These are phyloP conservation scores for Podaxis sp. DNA, from an alignment of 768 basidiomycete genomes.

Conservation along the genomic window DNA sequence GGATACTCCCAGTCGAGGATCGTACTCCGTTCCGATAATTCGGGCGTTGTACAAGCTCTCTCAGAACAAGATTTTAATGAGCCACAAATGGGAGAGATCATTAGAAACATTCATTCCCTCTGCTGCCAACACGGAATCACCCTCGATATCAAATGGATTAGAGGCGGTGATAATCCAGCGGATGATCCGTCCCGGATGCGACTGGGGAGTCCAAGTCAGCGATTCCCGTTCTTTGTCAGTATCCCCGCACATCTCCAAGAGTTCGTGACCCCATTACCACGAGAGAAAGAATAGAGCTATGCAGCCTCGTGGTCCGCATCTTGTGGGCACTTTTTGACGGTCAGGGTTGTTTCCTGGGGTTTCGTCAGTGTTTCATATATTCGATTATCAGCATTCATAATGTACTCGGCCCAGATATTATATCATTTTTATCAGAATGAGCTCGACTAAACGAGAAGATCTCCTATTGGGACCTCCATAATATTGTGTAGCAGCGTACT, in stretches of 20 bases:
- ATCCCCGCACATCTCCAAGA: constrained; percentile 10
- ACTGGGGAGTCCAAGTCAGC: constrained; percentile 6
- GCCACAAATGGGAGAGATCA: constrained; percentile 25
- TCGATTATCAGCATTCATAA: too few relatives aligned
- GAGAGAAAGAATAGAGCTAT: background rate
- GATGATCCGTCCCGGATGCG: constrained; percentile 28
- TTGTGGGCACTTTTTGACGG: too few relatives aligned
- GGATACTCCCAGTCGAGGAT: constrained; percentile 24
- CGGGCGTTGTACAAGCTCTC: constrained; percentile 35
- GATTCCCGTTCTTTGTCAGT: constrained; percentile 15
- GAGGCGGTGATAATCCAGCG: constrained; percentile 31
- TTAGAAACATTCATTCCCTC: constrained; percentile 26
- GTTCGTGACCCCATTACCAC: background rate
- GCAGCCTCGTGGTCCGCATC: background rate
- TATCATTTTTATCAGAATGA: too few relatives aligned
- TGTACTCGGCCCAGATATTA: too few relatives aligned
- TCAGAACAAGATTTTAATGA: constrained; percentile 22
- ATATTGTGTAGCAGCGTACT: too few relatives aligned
- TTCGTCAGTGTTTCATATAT: too few relatives aligned
- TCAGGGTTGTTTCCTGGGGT: too few relatives aligned
- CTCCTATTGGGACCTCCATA: too few relatives aligned
- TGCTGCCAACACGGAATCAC: constrained; percentile 21
- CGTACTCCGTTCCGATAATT: constrained; percentile 38
- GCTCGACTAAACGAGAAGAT: too few relatives aligned
- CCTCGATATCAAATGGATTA: constrained; percentile 27